Conservation (phyloP, 2,329 filamentous ascomycete genomes). For the Monilinia fructigena region DNA sequence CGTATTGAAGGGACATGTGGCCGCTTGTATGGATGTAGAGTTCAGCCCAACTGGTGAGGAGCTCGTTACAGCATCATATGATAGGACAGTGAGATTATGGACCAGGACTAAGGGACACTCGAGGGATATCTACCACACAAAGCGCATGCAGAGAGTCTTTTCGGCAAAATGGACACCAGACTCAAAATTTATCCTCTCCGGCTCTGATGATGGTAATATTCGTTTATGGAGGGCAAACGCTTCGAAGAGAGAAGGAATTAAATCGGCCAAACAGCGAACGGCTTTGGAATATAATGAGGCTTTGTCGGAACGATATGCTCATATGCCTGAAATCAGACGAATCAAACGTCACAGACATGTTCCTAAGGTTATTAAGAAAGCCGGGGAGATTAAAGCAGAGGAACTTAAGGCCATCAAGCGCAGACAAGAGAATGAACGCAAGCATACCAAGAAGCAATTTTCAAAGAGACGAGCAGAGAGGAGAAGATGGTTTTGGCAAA, state of each 20-base stretch:
- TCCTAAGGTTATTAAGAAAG: constrained; percentile 93
- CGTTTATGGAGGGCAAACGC: constrained; percentile 88
- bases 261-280: constrained; percentile 79
- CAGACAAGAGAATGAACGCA: constrained; percentile 89
- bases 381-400: constrained; percentile 87
- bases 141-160: constrained; percentile 95
- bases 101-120: constrained; percentile 76
- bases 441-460: constrained; percentile 82
- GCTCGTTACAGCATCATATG: constrained; percentile 84
- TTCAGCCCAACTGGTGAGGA: constrained; percentile 94
- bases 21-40: constrained; percentile 93
- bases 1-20: constrained; percentile 83
- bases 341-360: constrained; percentile 90
- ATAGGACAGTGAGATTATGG: constrained; percentile 86
- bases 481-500: constrained; percentile 85
- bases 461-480: constrained; percentile 73
- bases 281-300: constrained; percentile 90
- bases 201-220: constrained; percentile 90
- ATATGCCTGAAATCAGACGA: constrained; percentile 93
- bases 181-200: constrained; percentile 83
- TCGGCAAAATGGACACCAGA: constrained; percentile 83
- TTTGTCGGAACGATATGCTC: constrained; percentile 77
- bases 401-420: constrained; percentile 86
- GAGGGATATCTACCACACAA: constrained; percentile 93
- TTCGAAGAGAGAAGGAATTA: constrained; percentile 78